phyloP scores from a whole-genome alignment of 257 asterid species.

The Datura wrightii region DNA sequence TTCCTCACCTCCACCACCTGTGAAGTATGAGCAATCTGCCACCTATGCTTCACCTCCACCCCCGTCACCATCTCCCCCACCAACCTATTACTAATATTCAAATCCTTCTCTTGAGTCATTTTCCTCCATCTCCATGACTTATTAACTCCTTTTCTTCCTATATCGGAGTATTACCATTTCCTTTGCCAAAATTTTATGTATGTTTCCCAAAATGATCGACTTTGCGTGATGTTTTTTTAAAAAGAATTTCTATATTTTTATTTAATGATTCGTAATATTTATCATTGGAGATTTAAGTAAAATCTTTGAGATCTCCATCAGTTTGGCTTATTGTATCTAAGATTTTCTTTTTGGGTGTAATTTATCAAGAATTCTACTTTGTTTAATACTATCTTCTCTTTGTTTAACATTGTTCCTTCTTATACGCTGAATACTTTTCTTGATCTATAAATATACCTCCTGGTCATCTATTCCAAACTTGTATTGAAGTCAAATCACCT shows the following conservation, averaged over 20 bases:
- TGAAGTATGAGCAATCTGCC: neutral
- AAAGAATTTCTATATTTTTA: too few species aligned
- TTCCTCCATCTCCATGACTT: neutral
- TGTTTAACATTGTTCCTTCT: neutral
- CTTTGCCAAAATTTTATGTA: neutral
- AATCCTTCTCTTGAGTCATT: neutral
- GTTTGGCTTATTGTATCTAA: neutral
- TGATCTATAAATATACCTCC: neutral
- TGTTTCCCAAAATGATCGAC: neutral
- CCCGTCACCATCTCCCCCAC: neutral
- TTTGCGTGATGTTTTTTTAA: too few species aligned
- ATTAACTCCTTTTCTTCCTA: neutral
- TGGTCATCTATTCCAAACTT: too few species aligned
- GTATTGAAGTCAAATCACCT: too few species aligned
- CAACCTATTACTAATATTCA: conserved; percentile 18
- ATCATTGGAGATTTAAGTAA: neutral
- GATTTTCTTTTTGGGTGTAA: neutral
- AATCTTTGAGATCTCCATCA: neutral
- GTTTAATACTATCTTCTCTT: neutral
- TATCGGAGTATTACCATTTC: neutral
- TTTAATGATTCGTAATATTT: neutral
- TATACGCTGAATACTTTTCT: neutral
- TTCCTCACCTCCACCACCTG: neutral
- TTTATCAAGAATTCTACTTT: neutral
- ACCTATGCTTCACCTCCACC: conserved; percentile 25